A percentile compares a stretch with the other conserved stretches of the same genome.
Evolutionary conservation across 495 filamentous ascomycete species (phyloP).

Genomic region (Penicillium robsamsonii): DNA sequence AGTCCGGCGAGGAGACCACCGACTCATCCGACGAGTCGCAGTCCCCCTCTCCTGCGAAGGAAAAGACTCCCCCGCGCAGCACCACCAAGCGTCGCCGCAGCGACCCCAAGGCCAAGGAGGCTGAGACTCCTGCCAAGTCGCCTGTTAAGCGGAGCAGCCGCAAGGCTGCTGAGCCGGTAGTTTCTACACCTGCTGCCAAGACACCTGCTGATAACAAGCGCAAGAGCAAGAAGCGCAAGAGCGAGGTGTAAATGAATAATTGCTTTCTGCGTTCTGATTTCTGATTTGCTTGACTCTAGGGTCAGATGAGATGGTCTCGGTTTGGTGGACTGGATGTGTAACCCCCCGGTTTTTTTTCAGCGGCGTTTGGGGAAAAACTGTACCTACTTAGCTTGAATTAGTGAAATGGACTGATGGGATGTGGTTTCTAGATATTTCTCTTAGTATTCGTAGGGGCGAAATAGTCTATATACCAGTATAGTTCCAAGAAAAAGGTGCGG

Average conservation of each 20-base stretch:
- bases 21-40: constrained; percentile 45
- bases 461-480: neutral
- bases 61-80: constrained; percentile 54
- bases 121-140: constrained; percentile 32
- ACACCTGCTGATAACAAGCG: constrained; percentile 50
- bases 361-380: constrained; percentile 6
- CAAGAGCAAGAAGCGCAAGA: constrained; percentile 68
- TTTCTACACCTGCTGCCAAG: constrained; percentile 30
- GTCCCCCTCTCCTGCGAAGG: constrained; percentile 44
- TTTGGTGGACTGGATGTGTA: constrained; percentile 6
- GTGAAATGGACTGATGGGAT: constrained; percentile 1
- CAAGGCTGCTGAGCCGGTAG: constrained; percentile 41
- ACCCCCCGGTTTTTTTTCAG: constrained; percentile 6
- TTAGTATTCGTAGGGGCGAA: neutral
- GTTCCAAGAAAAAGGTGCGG: neutral
- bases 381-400: constrained; percentile 1
- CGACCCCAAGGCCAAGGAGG: constrained; percentile 46
- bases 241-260: constrained; percentile 35
- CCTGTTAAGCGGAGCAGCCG: constrained; percentile 46
- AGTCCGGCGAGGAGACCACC: constrained; percentile 37
- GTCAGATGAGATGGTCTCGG: constrained; percentile 2
- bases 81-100: constrained; percentile 47
- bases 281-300: constrained; percentile 12
- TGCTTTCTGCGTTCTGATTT: constrained; percentile 1
- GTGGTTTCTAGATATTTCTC: neutral